Conservation (phyloP, 441 rosid species). For the Gossypium schwendimanii region DNA sequence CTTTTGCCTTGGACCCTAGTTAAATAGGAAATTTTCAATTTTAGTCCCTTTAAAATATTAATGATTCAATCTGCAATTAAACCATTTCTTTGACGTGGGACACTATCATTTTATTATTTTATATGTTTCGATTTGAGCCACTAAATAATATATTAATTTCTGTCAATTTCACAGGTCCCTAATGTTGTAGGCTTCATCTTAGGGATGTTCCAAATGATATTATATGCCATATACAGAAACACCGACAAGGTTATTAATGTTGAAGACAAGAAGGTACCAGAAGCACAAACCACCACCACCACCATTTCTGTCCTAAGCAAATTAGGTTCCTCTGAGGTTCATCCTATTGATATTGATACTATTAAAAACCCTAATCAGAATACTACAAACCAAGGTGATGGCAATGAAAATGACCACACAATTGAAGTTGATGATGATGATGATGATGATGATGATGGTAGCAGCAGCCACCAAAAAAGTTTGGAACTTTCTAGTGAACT, state of each 20-base stretch:
- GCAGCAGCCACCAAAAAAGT: slow-evolving; percentile 10
- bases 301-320: slow-evolving; percentile 26
- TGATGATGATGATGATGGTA: background rate
- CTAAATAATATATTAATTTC: background rate
- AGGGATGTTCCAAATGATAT: slow-evolving; percentile 65
- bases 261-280: slow-evolving; percentile 24
- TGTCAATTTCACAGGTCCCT: slow-evolving; percentile 45
- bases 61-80: no score
- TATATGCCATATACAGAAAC: slow-evolving; percentile 50
- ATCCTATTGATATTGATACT: slow-evolving; percentile 36
- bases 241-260: slow-evolving; percentile 9
- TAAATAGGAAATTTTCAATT: no score
- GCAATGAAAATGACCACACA: slow-evolving; percentile 18
- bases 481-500: slow-evolving; percentile 11
- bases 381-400: slow-evolving; percentile 16
- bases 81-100: background rate
- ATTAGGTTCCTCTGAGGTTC: slow-evolving; percentile 38
- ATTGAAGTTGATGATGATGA: background rate
- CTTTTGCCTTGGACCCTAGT: no score
- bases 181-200: slow-evolving; percentile 64
- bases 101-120: background rate
- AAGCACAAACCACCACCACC: slow-evolving; percentile 24
- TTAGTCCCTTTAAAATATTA: no score
- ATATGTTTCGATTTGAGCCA: background rate
- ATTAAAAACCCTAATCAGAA: background rate